Percentiles rank a stretch among this genome's conserved stretches.
phyloP scores from a whole-genome alignment of 371 early-diverging fungal genomes.

The Globomyces sp. region DNA sequence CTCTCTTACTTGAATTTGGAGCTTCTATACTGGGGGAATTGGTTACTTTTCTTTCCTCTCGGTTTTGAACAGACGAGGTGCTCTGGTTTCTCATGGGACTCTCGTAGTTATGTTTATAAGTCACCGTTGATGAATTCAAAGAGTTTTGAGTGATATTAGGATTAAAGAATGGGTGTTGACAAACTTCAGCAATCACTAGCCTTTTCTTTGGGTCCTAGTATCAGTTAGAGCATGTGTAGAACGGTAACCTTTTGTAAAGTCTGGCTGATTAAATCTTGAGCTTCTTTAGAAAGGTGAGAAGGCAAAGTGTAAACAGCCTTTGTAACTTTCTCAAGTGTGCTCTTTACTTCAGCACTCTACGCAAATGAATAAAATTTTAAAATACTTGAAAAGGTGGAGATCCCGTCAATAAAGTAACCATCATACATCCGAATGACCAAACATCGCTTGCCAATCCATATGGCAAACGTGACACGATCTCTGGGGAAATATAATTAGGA shows the following conservation, averaged over 20 bases:
- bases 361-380: no score
- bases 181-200: constrained; percentile 27
- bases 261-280: constrained; percentile 41
- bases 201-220: constrained; percentile 49
- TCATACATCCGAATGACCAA: constrained; percentile 65
- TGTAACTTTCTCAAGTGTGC: constrained; percentile 47
- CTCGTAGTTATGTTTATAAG: neutral
- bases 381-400: constrained; percentile 52
- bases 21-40: no score
- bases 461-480: constrained; percentile 50
- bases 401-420: constrained; percentile 64
- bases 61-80: no score
- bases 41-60: no score
- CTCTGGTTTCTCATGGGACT: no score
- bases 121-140: neutral
- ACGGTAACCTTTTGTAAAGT: constrained; percentile 45
- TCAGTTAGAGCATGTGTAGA: neutral
- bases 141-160: constrained; percentile 4
- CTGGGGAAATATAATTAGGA: constrained; percentile 76
- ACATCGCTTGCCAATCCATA: constrained; percentile 66
- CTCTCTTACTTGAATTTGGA: no score
- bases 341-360: constrained; percentile 42
- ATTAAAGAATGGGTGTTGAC: constrained; percentile 36
- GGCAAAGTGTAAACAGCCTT: constrained; percentile 47
- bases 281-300: constrained; percentile 32